A percentile compares a stretch with the other conserved stretches of the same genome.
These are phyloP conservation scores for Tuber indicum DNA, from an alignment of 495 filamentous ascomycete genomes.

Conservation along the genomic window DNA sequence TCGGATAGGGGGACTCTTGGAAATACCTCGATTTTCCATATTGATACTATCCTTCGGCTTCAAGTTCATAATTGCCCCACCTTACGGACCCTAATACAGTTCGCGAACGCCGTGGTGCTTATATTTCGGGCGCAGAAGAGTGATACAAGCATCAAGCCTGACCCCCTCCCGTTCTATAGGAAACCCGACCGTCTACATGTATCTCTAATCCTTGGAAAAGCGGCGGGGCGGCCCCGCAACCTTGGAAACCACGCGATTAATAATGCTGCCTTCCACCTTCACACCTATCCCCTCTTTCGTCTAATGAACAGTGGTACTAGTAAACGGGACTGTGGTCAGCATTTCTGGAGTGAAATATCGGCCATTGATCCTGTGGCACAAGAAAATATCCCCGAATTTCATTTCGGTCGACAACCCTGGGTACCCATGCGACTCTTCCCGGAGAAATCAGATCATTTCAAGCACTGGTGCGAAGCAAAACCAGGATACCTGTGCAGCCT, in stretches of 20 bases:
- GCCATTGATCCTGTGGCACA: not conserved
- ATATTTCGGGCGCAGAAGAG: not conserved
- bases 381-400: not conserved
- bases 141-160: not conserved
- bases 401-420: not conserved
- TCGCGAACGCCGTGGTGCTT: not conserved
- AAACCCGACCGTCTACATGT: not conserved
- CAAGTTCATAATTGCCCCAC: not conserved
- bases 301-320: not conserved
- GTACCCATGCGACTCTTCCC: not conserved
- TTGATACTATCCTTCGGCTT: not conserved
- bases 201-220: not conserved
- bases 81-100: not conserved
- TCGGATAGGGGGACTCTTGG: not conserved
- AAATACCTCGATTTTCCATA: not conserved
- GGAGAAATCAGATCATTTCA: not conserved
- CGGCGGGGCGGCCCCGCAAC: not conserved
- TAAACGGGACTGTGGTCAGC: not conserved
- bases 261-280: not conserved
- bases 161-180: not conserved
- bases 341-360: not conserved
- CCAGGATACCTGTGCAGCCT: not conserved
- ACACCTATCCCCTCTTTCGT: not conserved
- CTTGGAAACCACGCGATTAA: not conserved
- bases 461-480: not conserved